Percentiles rank a stretch among this genome's conserved stretches.
Conservation (phyloP, 768 basidiomycete genomes). For the Coprinellus aureogranulatus region DNA sequence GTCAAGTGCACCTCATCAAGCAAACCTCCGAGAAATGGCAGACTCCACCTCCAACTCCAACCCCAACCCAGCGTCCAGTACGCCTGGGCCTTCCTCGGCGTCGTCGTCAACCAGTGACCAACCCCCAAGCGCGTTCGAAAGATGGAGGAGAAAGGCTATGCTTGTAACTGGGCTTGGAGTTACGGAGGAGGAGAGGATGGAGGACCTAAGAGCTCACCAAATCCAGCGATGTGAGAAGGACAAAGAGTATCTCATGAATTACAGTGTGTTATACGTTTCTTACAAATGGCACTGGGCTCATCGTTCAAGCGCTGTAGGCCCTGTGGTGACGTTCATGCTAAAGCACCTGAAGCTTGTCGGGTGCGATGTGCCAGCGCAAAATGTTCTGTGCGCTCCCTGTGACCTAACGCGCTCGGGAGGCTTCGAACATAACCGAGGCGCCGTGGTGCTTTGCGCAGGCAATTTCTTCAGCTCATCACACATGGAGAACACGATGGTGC, state of each 20-base stretch:
- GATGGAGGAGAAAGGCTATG: conserved; percentile 48
- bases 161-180: conserved; percentile 50
- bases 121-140: conserved; percentile 39
- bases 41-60: neutral
- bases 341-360: conserved; percentile 81
- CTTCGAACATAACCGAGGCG: conserved; percentile 73
- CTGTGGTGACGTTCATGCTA: conserved; percentile 85
- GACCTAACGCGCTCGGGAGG: conserved; percentile 72
- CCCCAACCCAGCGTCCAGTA: neutral
- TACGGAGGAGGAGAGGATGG: conserved; percentile 43
- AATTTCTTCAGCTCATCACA: conserved; percentile 77
- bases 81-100: neutral
- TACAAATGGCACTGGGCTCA: conserved; percentile 7
- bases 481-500: conserved; percentile 90
- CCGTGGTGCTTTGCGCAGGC: conserved; percentile 83
- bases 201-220: conserved; percentile 35
- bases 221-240: conserved; percentile 60
- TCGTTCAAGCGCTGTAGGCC: conserved; percentile 50
- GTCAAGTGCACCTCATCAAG: neutral
- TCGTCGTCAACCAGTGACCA: conserved; percentile 8
- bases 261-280: conserved; percentile 48
- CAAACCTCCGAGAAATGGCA: neutral
- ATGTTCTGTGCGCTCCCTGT: conserved; percentile 85
- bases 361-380: conserved; percentile 64
- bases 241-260: conserved; percentile 65